phyloP scores from a whole-genome alignment of 768 basidiomycete genomes.

The Mycena venus region DNA sequence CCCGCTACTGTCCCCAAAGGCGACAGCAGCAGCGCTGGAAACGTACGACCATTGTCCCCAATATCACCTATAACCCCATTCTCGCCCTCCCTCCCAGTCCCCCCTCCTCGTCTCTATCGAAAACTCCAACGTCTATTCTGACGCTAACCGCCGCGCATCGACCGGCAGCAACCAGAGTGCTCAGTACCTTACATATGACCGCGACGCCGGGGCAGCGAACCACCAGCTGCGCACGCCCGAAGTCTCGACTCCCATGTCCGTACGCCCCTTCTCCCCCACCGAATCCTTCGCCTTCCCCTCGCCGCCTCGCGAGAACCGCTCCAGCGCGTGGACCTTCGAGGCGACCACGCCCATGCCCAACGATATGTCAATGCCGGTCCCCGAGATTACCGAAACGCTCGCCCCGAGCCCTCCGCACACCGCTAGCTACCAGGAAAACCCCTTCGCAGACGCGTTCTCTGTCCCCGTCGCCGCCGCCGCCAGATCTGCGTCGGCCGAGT shows the following conservation, averaged over 20 bases:
- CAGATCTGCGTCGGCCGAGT: slow-evolving; percentile 37
- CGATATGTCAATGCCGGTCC: not conserved
- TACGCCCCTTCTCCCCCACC: slow-evolving; percentile 75
- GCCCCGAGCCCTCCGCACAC: slow-evolving; percentile 28
- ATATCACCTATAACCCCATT: slow-evolving; percentile 26
- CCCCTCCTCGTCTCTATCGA: slow-evolving; percentile 50
- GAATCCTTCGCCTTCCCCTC: slow-evolving; percentile 80
- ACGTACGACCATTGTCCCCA: slow-evolving; percentile 29
- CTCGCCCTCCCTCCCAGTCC: slow-evolving; percentile 36
- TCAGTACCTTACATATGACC: slow-evolving; percentile 51
- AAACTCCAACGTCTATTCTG: slow-evolving; percentile 36
- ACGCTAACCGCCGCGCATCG: slow-evolving; percentile 24
- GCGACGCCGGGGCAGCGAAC: slow-evolving; percentile 24
- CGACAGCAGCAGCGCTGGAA: slow-evolving; percentile 25
- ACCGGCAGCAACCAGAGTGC: slow-evolving; percentile 49
- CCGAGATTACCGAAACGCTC: slow-evolving; percentile 26
- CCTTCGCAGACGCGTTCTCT: slow-evolving; percentile 50
- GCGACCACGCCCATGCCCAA: not conserved
- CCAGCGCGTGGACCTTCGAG: not conserved
- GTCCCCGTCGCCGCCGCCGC: slow-evolving; percentile 28
- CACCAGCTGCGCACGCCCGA: slow-evolving; percentile 38
- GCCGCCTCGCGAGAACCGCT: slow-evolving; percentile 57
- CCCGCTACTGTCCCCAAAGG: slow-evolving; percentile 36
- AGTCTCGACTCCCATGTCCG: slow-evolving; percentile 66
- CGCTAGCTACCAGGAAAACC: slow-evolving; percentile 37